A percentile compares a stretch with the other conserved stretches of the same genome.
Conservation (phyloP, 1,284 basidiomycete genomes). For the Cutaneotrichosporon cavernicola region DNA sequence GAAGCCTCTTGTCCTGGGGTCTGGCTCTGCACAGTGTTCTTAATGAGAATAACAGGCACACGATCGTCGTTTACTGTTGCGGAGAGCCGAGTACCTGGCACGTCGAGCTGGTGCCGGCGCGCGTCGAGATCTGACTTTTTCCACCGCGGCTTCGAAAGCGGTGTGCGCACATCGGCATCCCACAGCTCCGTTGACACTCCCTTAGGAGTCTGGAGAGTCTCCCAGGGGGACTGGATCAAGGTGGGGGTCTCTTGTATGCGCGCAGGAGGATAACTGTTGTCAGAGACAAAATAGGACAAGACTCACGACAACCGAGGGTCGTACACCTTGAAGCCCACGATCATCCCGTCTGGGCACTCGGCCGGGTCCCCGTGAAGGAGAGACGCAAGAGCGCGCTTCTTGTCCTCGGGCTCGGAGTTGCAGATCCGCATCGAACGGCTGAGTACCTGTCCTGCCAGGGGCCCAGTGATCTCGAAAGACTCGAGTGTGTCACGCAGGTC, state of each 20-base stretch:
- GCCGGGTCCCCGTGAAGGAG: slow-evolving; percentile 64
- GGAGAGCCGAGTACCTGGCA: slow-evolving; percentile 71
- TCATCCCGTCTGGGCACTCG: slow-evolving; percentile 67
- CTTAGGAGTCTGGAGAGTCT: not conserved
- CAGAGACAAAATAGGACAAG: not conserved
- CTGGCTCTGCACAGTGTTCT: slow-evolving; percentile 62
- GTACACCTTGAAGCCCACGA: slow-evolving; percentile 71
- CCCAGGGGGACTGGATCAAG: not conserved
- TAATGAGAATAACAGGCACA: slow-evolving; percentile 75
- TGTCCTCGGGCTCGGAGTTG: slow-evolving; percentile 60
- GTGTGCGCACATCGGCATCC: slow-evolving; percentile 61
- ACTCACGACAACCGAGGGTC: slow-evolving; percentile 62
- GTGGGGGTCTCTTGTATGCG: slow-evolving; percentile 7
- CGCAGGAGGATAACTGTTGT: slow-evolving; percentile 35
- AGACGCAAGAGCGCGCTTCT: slow-evolving; percentile 67
- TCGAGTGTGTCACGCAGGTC: slow-evolving; percentile 71
- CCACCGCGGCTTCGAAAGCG: slow-evolving; percentile 64
- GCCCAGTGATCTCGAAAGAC: slow-evolving; percentile 81
- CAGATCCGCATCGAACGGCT: slow-evolving; percentile 67
- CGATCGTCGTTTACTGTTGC: slow-evolving; percentile 71
- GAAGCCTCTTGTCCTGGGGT: slow-evolving; percentile 5
- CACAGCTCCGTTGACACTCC: slow-evolving; percentile 57
- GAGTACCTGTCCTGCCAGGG: slow-evolving; percentile 73
- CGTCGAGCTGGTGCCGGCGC: slow-evolving; percentile 68
- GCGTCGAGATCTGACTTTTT: slow-evolving; percentile 80